These are phyloP conservation scores for Fonsecaea pedrosoi DNA, from an alignment of 2,329 filamentous ascomycete species.

Conservation along the genomic window DNA sequence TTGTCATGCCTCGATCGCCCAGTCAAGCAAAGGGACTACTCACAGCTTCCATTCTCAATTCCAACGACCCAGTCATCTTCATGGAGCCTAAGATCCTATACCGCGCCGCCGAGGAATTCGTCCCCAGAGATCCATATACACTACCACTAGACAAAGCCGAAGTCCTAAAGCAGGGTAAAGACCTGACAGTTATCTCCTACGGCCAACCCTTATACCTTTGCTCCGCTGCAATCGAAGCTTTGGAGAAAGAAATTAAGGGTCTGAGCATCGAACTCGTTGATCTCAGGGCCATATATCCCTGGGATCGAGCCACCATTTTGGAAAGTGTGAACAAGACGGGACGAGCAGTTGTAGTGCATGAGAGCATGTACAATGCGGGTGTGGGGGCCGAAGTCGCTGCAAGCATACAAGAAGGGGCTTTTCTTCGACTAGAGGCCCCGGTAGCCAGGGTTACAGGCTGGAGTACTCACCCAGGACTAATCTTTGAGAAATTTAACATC, in stretches of 20 bases:
- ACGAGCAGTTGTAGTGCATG: slow-evolving; percentile 84
- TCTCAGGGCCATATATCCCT: slow-evolving; percentile 85
- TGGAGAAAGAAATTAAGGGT: slow-evolving; percentile 73
- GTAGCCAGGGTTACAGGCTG: slow-evolving; percentile 87
- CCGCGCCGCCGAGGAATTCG: slow-evolving; percentile 88
- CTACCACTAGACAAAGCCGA: slow-evolving; percentile 87
- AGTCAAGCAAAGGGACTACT: slow-evolving; percentile 87
- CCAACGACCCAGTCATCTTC: slow-evolving; percentile 86
- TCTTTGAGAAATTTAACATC: slow-evolving; percentile 80
- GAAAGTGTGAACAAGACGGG: slow-evolving; percentile 87
- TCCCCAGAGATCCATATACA: slow-evolving; percentile 80
- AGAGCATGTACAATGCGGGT: slow-evolving; percentile 88
- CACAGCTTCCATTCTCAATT: slow-evolving; percentile 73
- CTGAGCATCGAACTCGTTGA: slow-evolving; percentile 86
- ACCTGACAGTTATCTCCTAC: slow-evolving; percentile 86
- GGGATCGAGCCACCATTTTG: slow-evolving; percentile 82
- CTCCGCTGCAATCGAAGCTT: slow-evolving; percentile 74
- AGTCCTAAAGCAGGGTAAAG: slow-evolving; percentile 76
- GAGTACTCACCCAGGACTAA: slow-evolving; percentile 80
- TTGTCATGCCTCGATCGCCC: slow-evolving; percentile 85
- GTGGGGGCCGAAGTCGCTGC: slow-evolving; percentile 89
- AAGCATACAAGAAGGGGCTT: slow-evolving; percentile 85
- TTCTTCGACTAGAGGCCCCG: slow-evolving; percentile 81
- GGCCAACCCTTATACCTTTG: slow-evolving; percentile 89
- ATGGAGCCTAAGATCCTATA: slow-evolving; percentile 96